These are phyloP conservation scores for Alternaria dauci DNA, from an alignment of 2,329 filamentous ascomycete genomes.

Conservation along the genomic window DNA sequence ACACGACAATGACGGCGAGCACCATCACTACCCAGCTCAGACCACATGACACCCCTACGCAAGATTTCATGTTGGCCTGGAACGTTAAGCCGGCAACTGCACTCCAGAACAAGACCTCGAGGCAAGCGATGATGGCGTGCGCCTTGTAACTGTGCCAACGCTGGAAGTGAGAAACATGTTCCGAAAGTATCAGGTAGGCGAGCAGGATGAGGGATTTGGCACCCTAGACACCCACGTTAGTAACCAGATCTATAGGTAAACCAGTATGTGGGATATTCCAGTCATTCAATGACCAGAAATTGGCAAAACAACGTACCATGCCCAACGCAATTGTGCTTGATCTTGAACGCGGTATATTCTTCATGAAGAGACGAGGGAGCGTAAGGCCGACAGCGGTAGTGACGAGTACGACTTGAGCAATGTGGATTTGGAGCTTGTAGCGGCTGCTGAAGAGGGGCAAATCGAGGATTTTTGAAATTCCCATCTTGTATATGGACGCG, in stretches of 20 bases:
- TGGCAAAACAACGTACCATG: background rate
- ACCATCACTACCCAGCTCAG: slow-evolving; percentile 33
- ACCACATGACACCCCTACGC: slow-evolving; percentile 26
- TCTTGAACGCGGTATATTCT: slow-evolving; percentile 31
- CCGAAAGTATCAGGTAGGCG: slow-evolving; percentile 53
- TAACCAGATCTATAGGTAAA: background rate
- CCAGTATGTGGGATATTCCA: background rate
- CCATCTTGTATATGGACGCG: slow-evolving; percentile 8
- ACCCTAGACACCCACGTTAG: slow-evolving; percentile 30
- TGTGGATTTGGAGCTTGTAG: slow-evolving; percentile 26
- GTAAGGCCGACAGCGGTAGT: slow-evolving; percentile 24
- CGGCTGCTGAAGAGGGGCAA: slow-evolving; percentile 38
- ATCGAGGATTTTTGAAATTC: slow-evolving; percentile 22
- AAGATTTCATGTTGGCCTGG: slow-evolving; percentile 26
- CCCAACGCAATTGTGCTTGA: slow-evolving; percentile 31
- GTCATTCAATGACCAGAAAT: background rate
- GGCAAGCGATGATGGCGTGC: slow-evolving; percentile 52
- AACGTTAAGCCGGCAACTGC: slow-evolving; percentile 45
- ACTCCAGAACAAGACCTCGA: slow-evolving; percentile 57
- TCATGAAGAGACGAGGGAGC: slow-evolving; percentile 30
- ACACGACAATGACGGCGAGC: slow-evolving; percentile 25
- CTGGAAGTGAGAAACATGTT: slow-evolving; percentile 44
- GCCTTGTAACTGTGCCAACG: slow-evolving; percentile 55
- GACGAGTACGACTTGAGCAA: slow-evolving; percentile 24
- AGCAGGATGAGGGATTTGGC: slow-evolving; percentile 54